Base-by-base conservation (phyloP, 306 rosid species). In the Adenanthera pavonina region DNA sequence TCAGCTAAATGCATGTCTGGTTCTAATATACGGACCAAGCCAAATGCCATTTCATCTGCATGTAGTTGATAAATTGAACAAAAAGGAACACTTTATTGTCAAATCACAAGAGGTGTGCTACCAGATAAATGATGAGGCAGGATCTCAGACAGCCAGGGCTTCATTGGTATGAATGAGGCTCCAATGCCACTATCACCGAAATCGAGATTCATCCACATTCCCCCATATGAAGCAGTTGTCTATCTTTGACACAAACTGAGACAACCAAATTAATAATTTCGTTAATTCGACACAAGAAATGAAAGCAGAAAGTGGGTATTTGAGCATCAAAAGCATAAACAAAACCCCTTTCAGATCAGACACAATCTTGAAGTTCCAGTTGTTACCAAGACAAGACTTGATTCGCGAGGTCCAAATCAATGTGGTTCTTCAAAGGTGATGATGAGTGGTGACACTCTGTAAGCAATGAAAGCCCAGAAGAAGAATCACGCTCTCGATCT, bases 91-190 rank as follows among this genome's bases (percentile, higher is more conserved):
- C 59, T 60, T 16, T 34, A 46, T 56, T 61, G 78, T 43, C 75
- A 78, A 85, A 82, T 57, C 43, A 30, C 9, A 76, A 85, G 74
- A 90, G 85, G 84, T 80, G 83, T 77, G 82, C 41, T 80, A 65
- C 81, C 72, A 74, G 89, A 85, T 74, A 84, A 85, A 88, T 79
- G 69, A 75, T 57, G 76, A 74, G 81, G 78, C 77, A 78, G 84
- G 92, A 89, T 87, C 88, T 85, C 83, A 53, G 77, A 72, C 65
- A 82, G 61, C 40, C 83, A n/a, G 69, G 78, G 86, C 89, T 76
- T 84, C 94, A 91, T 89, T 88, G 78, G 72, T 15, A 35, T 35
- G 69, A 64, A 14, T 64, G 7, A 64, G 69, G 20, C 46, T 34
- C 46, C 20, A 85, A 60, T 67, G 86, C 88, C 79, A 64, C 10